Conservation (phyloP, 148 eudicot genomes). For the Chenopodium suecicum region DNA sequence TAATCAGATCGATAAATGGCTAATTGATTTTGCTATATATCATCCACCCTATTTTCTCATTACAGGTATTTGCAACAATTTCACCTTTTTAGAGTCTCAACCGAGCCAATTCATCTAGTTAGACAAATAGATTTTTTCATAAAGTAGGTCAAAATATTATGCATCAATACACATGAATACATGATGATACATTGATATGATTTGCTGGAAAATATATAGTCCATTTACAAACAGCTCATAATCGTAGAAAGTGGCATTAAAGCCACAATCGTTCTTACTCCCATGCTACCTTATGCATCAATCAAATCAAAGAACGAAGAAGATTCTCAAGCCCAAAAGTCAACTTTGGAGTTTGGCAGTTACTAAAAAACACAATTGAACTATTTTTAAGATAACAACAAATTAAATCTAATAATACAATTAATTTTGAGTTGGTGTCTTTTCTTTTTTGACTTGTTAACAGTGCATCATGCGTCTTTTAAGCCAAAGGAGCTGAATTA, state of each 20-base stretch:
- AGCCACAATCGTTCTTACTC: conserved; percentile 18
- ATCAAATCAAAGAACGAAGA: background rate
- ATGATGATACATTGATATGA: conserved; percentile 4
- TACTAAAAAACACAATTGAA: background rate
- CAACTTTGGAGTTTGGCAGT: conserved; percentile 21
- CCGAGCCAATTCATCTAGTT: background rate
- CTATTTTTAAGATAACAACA: conserved; percentile 1
- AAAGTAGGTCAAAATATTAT: background rate
- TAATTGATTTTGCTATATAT: no score
- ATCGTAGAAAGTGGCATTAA: conserved; percentile 5
- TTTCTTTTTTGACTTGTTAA: conserved; percentile 26
- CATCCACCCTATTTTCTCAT: no score
- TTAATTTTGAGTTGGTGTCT: conserved; percentile 1
- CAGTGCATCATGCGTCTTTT: background rate
- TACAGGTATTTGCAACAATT: no score
- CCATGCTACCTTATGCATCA: conserved; percentile 7
- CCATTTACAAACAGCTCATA: background rate
- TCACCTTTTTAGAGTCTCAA: no score
- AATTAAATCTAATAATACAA: background rate
- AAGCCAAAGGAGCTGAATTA: conserved; percentile 4
- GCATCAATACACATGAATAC: background rate
- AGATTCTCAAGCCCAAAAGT: conserved; percentile 13
- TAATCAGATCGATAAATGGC: no score
- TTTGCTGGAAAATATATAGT: background rate
- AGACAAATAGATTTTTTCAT: background rate